phyloP scores from a whole-genome alignment of 495 filamentous ascomycete species.

The Schizothecium vesticola region DNA sequence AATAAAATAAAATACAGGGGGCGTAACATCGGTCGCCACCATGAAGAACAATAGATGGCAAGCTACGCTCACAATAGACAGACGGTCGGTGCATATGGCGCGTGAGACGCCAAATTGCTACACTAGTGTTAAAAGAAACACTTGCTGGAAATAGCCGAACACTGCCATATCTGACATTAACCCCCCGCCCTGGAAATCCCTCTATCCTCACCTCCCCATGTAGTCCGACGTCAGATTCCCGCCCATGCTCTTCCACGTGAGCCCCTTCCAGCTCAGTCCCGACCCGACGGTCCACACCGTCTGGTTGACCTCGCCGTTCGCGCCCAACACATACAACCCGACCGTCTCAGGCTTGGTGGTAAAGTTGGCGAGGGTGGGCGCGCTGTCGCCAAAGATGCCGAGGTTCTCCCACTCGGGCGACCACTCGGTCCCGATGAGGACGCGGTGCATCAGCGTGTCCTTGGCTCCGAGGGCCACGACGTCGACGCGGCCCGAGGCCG shows the following conservation, averaged over 20 bases:
- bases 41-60: not conserved
- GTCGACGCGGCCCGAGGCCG: conserved; percentile 2
- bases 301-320: conserved; percentile 2
- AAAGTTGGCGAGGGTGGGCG: conserved; percentile 7
- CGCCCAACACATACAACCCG: conserved; percentile 1
- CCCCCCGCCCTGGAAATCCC: no score
- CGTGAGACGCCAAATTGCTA: not conserved
- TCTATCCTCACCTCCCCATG: not conserved
- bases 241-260: conserved; percentile 4
- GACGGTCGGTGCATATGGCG: no score
- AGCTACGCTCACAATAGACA: no score
- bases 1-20: not conserved
- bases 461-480: conserved; percentile 8
- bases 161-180: not conserved
- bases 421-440: not conserved
- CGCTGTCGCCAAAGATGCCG: conserved; percentile 10
- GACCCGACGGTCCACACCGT: conserved; percentile 6
- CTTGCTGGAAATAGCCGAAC: not conserved
- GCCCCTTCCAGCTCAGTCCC: conserved; percentile 6
- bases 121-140: not conserved
- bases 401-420: conserved; percentile 12
- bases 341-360: conserved; percentile 7
- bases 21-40: not conserved
- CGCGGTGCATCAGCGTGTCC: conserved; percentile 8
- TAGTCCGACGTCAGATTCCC: conserved; percentile 3